Percentiles rank a stretch among this genome's conserved stretches.
phyloP scores from a whole-genome alignment of 441 rosid genomes.

The Corymbia citriodora region DNA sequence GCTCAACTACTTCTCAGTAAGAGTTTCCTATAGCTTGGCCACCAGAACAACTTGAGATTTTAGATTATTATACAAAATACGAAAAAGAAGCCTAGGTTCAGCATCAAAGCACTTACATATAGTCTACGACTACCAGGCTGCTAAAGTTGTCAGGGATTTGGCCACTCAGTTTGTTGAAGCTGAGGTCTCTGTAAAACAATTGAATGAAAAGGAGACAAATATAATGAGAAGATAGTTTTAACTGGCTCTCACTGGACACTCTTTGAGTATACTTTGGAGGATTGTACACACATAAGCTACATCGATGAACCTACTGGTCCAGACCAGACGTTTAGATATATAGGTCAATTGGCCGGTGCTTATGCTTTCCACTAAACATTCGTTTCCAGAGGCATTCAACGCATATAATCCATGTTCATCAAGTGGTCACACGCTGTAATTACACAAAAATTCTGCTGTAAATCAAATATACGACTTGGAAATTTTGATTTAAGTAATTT shows the following conservation, averaged over 20 bases:
- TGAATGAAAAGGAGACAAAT: background rate
- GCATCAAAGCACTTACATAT: background rate
- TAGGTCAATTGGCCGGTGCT: background rate
- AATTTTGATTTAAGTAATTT: too few relatives aligned
- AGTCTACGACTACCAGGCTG: fast-evolving
- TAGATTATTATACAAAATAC: background rate
- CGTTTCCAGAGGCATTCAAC: background rate
- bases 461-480: background rate
- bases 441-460: background rate
- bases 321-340: background rate
- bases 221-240: background rate
- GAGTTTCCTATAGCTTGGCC: background rate
- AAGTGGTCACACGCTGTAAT: fast-evolving
- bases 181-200: background rate
- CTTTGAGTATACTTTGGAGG: background rate
- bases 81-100: background rate
- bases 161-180: conserved; percentile 1
- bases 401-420: background rate
- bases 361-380: background rate
- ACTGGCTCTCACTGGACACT: background rate
- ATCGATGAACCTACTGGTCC: background rate
- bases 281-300: fast-evolving
- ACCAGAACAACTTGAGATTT: background rate
- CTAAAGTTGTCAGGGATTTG: background rate
- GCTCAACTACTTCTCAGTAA: background rate